Evolutionary conservation across 306 rosid genomes (phyloP), one percentile per base, ranked within the genome.

Genomic region (Leucaena leucocephala): DNA sequence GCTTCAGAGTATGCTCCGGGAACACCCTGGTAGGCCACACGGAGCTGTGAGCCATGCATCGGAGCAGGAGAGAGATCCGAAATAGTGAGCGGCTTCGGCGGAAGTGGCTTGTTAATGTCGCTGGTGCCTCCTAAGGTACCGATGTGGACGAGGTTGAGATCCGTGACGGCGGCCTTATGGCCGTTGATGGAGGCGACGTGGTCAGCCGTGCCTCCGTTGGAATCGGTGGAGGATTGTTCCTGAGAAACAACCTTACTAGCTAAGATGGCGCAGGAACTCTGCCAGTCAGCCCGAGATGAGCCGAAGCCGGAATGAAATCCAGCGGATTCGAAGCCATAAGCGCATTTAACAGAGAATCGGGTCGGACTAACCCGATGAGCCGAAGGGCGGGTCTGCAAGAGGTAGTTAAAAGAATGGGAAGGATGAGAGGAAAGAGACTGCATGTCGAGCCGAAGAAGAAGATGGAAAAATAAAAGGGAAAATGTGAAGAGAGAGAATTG

Each of bases 1-100:
- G 97, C 98, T 74, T 95, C 98, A 0, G 98, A 95, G 83, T 95
- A 95, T 0, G 98, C 98, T 0, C 98, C 98, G 17, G 98, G 98
- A 17, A 91, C 97, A 0, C 98, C 98, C 68, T 95, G 98, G 76
- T 95, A 95, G 0, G 98, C 98, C 44, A 95, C 98, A 12, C 98
- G 98, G 12, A 95, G 88, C 84, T 78, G 84, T 10, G 97, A 85
- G 34, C 98, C 98, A 85, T 95, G 98, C 92, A 91, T 88, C 62
- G 98, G 98, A 3, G 97, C 95, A 27, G 98, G 98, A 0, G 97
- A 83, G 38, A 92, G 88, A 72, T 95, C 98, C 0, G 98, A 82
- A 73, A 92, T 93, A 2, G 93, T 86, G 0, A 95, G 83, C 7
- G 98, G 94, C 86, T 82, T 87, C 2, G 88, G 82, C 3, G 15